Evolutionary conservation across 345 rosid species (phyloP).

Genomic region (Citrus inodora): DNA sequence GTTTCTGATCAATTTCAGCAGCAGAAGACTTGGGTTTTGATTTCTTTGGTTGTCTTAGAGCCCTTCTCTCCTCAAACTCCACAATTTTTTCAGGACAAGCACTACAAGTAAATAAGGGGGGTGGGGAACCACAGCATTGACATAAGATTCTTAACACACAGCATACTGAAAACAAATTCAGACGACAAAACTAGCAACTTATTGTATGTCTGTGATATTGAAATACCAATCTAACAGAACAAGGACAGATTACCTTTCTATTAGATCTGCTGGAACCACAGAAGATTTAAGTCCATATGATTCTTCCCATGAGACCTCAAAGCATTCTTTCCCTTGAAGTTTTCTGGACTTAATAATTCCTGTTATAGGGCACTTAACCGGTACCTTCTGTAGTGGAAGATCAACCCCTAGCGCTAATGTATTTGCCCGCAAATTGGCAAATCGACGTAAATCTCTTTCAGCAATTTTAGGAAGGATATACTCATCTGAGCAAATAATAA

Average conservation of each 20-base stretch:
- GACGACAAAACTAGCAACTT: background rate
- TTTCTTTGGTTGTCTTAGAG: conserved; percentile 39
- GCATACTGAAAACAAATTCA: background rate
- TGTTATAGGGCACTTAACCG: conserved; percentile 72
- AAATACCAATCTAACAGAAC: background rate
- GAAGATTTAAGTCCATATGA: conserved; percentile 59
- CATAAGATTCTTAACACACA: background rate
- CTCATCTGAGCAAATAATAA: conserved; percentile 49
- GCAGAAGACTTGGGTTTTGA: conserved; percentile 23
- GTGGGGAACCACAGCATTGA: background rate
- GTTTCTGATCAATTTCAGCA: conserved; percentile 50
- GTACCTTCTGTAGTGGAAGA: conserved; percentile 46
- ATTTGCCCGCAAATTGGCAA: conserved; percentile 53
- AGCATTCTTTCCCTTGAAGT: conserved; percentile 68
- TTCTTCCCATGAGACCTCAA: conserved; percentile 76
- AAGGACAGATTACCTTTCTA: conserved; percentile 50
- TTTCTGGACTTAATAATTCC: conserved; percentile 64
- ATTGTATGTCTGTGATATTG: too few relatives aligned
- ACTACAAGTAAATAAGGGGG: conserved; percentile 26
- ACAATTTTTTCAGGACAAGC: conserved; percentile 85
- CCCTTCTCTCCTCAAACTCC: conserved; percentile 64
- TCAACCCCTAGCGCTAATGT: conserved; percentile 46
- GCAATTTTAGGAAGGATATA: conserved; percentile 91
- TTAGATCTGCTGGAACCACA: conserved; percentile 72
- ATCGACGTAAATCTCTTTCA: conserved; percentile 75